These are phyloP conservation scores for Rhododendron molle DNA, from an alignment of 148 eudicot species.

Conservation along the genomic window DNA sequence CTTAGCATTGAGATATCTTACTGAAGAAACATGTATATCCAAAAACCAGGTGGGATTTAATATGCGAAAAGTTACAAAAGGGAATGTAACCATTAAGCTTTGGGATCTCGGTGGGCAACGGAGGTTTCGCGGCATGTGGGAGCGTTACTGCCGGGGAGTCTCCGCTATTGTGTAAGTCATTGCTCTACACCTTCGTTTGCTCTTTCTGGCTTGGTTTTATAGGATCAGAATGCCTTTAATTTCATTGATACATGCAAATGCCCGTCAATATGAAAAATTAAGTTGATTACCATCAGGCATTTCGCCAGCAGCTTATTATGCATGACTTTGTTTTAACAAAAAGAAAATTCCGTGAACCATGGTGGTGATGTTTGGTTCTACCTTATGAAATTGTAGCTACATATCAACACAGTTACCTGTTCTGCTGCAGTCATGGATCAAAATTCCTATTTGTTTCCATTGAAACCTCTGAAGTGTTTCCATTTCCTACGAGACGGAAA, in stretches of 20 bases:
- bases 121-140: constrained; percentile 95
- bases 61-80: constrained; percentile 81
- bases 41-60: constrained; percentile 77
- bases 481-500: background rate
- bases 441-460: background rate
- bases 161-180: constrained; percentile 67
- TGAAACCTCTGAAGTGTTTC: background rate
- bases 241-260: background rate
- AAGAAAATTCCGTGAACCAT: background rate
- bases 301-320: background rate
- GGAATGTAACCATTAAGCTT: constrained; percentile 81
- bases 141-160: constrained; percentile 88
- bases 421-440: background rate
- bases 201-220: background rate
- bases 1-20: background rate
- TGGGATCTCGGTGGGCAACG: constrained; percentile 97
- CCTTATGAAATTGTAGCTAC: background rate
- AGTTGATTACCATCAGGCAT: background rate
- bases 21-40: background rate
- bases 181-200: background rate
- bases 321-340: background rate
- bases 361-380: background rate
- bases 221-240: background rate
- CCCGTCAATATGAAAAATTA: background rate
- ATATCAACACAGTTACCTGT: background rate